These are phyloP conservation scores for Candida schatavii DNA, from an alignment of 805 yeast genomes.

Conservation along the genomic window DNA sequence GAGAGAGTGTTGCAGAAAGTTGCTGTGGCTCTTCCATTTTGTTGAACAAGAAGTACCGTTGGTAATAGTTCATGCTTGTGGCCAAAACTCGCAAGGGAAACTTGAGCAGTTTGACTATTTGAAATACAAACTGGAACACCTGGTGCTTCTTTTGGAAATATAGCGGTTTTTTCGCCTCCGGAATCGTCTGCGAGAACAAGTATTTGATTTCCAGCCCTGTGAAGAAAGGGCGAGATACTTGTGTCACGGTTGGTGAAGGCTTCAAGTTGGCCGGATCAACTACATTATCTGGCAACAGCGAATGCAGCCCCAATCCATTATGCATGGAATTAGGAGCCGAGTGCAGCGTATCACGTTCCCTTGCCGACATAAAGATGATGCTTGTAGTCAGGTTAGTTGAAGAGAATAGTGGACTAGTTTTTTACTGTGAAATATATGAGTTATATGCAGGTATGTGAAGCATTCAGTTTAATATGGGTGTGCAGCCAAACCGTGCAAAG, in stretches of 20 bases:
- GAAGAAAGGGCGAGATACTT: constrained; percentile 60
- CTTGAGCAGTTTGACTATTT: constrained; percentile 50
- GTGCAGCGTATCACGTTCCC: no score
- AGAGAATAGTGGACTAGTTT: no score
- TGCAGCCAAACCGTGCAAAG: no score
- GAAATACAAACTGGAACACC: constrained; percentile 53
- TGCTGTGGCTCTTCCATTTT: constrained; percentile 39
- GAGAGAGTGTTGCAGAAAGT: not conserved
- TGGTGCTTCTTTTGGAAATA: constrained; percentile 53
- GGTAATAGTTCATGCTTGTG: constrained; percentile 70
- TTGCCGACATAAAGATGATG: no score
- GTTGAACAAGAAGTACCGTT: constrained; percentile 66
- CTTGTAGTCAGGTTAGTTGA: no score
- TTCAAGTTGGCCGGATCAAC: no score
- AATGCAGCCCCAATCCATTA: no score
- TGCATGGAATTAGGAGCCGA: no score
- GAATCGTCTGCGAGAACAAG: constrained; percentile 51
- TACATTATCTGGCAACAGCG: no score
- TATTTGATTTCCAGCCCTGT: constrained; percentile 51
- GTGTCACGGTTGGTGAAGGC: constrained; percentile 23
- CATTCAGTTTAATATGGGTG: no score
- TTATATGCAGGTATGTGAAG: no score
- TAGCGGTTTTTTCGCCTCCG: constrained; percentile 41
- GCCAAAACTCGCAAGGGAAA: constrained; percentile 71
- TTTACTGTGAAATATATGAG: no score